Percentiles rank a stretch among this genome's conserved stretches.
These are phyloP conservation scores for Ophiostoma sp. DNA, from an alignment of 2,329 filamentous ascomycete genomes.

Conservation along the genomic window DNA sequence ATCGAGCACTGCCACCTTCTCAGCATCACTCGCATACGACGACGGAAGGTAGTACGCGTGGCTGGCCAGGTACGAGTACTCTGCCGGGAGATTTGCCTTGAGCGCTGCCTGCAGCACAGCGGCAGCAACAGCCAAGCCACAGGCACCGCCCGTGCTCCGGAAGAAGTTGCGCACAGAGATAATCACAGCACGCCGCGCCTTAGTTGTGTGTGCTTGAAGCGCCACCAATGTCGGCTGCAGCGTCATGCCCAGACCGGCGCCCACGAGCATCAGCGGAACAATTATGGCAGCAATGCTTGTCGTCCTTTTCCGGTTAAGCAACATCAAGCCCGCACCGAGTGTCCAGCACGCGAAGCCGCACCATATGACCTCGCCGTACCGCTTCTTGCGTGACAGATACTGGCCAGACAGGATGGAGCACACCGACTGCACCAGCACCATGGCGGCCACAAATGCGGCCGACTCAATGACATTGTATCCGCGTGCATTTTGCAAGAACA, in stretches of 20 bases:
- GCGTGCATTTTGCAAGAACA: constrained; percentile 36
- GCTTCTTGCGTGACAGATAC: constrained; percentile 32
- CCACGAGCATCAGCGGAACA: constrained; percentile 34
- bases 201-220: constrained; percentile 36
- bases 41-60: constrained; percentile 33
- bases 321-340: constrained; percentile 34
- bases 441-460: constrained; percentile 32
- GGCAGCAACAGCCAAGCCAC: constrained; percentile 34
- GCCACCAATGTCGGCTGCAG: constrained; percentile 39
- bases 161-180: constrained; percentile 39
- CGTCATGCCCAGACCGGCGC: constrained; percentile 35
- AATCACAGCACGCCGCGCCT: constrained; percentile 36
- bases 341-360: constrained; percentile 37
- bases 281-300: constrained; percentile 32
- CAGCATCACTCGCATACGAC: constrained; percentile 22
- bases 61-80: constrained; percentile 29
- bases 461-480: constrained; percentile 31
- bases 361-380: constrained; percentile 33
- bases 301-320: constrained; percentile 29
- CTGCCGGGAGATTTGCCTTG: constrained; percentile 23
- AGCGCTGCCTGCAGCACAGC: constrained; percentile 34
- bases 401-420: constrained; percentile 34
- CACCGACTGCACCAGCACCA: constrained; percentile 31
- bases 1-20: constrained; percentile 27
- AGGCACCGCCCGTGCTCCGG: constrained; percentile 36